Conservation (phyloP, 169 alveolate species). For the Eimeria sp. region DNA sequence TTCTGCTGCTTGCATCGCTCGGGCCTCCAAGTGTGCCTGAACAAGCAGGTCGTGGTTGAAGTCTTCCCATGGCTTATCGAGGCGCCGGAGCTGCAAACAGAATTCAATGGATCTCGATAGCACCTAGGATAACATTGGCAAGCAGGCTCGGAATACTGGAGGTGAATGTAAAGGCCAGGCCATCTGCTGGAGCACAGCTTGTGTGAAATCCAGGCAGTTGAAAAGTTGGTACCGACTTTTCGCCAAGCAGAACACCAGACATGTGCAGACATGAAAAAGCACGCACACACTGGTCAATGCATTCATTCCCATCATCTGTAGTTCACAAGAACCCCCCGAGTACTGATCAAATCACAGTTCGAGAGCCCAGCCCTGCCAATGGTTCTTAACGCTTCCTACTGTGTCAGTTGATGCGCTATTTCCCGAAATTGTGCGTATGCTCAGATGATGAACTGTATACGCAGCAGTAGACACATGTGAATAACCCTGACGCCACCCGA, state of each 20-base stretch:
- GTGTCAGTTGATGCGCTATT: not conserved
- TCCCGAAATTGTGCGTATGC: not conserved
- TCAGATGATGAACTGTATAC: not conserved
- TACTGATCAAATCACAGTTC: not conserved
- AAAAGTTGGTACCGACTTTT: not conserved
- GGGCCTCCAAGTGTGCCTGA: slow-evolving; percentile 76
- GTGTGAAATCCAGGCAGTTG: too few relatives aligned
- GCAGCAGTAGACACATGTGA: not conserved
- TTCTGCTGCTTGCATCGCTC: slow-evolving; percentile 64
- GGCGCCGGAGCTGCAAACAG: slow-evolving; percentile 73
- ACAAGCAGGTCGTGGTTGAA: slow-evolving; percentile 76
- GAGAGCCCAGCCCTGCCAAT: not conserved
- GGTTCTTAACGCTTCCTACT: not conserved
- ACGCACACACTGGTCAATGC: not conserved
- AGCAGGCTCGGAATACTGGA: not conserved
- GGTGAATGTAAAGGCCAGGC: too few relatives aligned
- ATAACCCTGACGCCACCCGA: not conserved
- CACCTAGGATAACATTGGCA: not conserved
- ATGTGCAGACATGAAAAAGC: not conserved
- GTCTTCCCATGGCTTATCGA: slow-evolving; percentile 82
- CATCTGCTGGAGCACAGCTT: too few relatives aligned
- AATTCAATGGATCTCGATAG: not conserved
- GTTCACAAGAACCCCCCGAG: not conserved
- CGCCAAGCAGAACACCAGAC: not conserved
- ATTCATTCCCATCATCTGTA: not conserved